These are phyloP conservation scores for Rhodosporidiobolus sp. DNA, from an alignment of 768 basidiomycete genomes.

Conservation along the genomic window DNA sequence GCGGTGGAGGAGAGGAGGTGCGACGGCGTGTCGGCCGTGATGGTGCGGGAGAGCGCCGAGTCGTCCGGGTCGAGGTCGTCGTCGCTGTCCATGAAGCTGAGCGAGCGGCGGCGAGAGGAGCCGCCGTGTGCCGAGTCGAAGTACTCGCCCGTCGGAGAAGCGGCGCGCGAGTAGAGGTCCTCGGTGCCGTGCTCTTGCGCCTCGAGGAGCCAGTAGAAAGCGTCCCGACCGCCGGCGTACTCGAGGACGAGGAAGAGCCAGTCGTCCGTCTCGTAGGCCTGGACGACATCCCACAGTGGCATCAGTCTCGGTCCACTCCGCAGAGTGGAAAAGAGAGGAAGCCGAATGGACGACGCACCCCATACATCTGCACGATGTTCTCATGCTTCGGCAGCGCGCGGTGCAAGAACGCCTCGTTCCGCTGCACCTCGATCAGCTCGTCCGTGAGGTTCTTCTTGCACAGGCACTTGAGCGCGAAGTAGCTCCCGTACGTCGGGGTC, in stretches of 20 bases:
- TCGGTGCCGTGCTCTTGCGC: conserved; percentile 61
- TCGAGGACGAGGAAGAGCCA: conserved; percentile 91
- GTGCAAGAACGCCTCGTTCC: conserved; percentile 93
- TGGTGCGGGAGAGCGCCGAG: conserved; percentile 42
- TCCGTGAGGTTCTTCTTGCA: conserved; percentile 89
- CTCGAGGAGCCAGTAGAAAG: conserved; percentile 98
- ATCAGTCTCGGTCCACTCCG: neutral
- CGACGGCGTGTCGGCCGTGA: conserved; percentile 44
- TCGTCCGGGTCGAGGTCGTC: conserved; percentile 41
- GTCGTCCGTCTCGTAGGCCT: conserved; percentile 82
- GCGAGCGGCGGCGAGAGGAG: neutral
- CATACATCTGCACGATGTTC: conserved; percentile 91
- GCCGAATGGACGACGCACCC: conserved; percentile 45
- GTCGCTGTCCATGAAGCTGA: conserved; percentile 5
- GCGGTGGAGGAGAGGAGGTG: conserved; percentile 39
- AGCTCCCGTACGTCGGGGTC: conserved; percentile 52
- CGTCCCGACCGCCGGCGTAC: conserved; percentile 92
- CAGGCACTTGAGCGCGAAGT: conserved; percentile 93
- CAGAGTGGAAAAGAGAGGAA: neutral
- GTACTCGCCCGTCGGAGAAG: conserved; percentile 36
- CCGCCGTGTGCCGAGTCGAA: neutral
- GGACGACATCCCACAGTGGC: neutral
- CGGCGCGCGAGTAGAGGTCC: conserved; percentile 40
- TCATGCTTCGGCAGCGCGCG: conserved; percentile 83
- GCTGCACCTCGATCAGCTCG: conserved; percentile 80